phyloP scores from a whole-genome alignment of 2,329 filamentous ascomycete species.

The Chaetomiaceae sp. region DNA sequence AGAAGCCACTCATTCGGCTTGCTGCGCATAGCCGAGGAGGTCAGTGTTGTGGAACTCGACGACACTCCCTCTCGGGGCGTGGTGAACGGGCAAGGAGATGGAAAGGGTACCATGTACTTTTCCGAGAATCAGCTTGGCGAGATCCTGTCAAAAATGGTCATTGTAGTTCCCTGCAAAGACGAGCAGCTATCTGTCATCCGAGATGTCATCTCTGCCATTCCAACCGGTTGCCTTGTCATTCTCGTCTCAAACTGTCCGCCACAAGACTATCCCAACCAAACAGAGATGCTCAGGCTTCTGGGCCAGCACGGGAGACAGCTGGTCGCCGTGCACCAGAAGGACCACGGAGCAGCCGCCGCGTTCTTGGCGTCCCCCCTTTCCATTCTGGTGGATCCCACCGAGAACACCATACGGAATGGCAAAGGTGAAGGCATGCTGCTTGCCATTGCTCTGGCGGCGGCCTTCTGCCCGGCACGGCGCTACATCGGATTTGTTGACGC shows the following conservation, averaged over 20 bases:
- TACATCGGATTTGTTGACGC: conserved; percentile 32
- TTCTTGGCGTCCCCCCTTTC: conserved; percentile 23
- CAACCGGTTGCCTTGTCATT: conserved; percentile 26
- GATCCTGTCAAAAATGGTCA: conserved; percentile 21
- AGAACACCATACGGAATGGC: conserved; percentile 25
- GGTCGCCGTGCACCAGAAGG: conserved; percentile 28
- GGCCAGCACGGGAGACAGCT: conserved; percentile 19
- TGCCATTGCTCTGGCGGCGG: conserved; percentile 27
- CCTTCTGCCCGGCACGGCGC: conserved; percentile 15
- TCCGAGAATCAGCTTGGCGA: conserved; percentile 2
- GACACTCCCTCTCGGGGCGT: neutral
- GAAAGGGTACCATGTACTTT: conserved; percentile 1
- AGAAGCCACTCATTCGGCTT: neutral
- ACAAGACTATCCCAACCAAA: conserved; percentile 20
- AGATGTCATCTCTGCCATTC: conserved; percentile 28
- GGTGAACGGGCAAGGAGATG: neutral
- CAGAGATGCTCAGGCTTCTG: conserved; percentile 20
- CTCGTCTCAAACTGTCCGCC: conserved; percentile 27
- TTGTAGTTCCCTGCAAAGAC: conserved; percentile 31
- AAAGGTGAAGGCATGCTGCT: conserved; percentile 32
- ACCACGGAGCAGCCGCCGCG: conserved; percentile 23
- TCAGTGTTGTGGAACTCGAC: neutral
- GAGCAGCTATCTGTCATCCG: conserved; percentile 24
- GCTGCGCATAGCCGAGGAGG: conserved; percentile 7
- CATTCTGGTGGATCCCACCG: conserved; percentile 17